These are phyloP conservation scores for Terana coerulea DNA, from an alignment of 768 basidiomycete species.

Conservation along the genomic window DNA sequence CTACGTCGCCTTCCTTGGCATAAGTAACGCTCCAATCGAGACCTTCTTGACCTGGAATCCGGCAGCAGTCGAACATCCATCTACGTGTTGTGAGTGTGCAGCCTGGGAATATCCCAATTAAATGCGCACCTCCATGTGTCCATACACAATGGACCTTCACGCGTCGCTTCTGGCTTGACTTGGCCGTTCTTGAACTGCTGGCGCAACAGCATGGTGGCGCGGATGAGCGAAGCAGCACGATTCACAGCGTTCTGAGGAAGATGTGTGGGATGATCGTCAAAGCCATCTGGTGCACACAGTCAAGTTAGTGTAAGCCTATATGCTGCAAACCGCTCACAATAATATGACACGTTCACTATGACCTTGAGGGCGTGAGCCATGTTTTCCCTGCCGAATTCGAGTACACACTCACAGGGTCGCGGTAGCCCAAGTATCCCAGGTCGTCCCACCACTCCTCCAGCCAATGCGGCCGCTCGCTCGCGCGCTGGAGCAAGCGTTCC, in stretches of 20 bases:
- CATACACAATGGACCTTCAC: conserved; percentile 77
- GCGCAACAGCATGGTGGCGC: conserved; percentile 72
- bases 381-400: not conserved
- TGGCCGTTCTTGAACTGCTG: conserved; percentile 62
- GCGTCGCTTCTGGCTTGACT: conserved; percentile 61
- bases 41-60: conserved; percentile 69
- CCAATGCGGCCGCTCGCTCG: conserved; percentile 67
- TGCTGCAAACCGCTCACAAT: conserved; percentile 50
- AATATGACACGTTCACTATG: conserved; percentile 92
- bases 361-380: conserved; percentile 39
- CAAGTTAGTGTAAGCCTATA: not conserved
- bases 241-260: conserved; percentile 53
- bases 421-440: conserved; percentile 72
- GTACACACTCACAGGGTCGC: conserved; percentile 68
- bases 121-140: conserved; percentile 69
- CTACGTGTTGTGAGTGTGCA: conserved; percentile 20
- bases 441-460: conserved; percentile 96
- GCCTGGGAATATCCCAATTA: not conserved
- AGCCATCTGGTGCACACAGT: conserved; percentile 59
- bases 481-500: conserved; percentile 51
- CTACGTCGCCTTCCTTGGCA: conserved; percentile 50
- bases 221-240: conserved; percentile 69
- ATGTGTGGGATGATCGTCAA: conserved; percentile 61
- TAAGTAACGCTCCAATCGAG: conserved; percentile 55
- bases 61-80: conserved; percentile 93